A percentile compares a stretch with the other conserved stretches of the same genome.
Conservation (phyloP, 2,329 filamentous ascomycete genomes). For the Didymella exigua region DNA sequence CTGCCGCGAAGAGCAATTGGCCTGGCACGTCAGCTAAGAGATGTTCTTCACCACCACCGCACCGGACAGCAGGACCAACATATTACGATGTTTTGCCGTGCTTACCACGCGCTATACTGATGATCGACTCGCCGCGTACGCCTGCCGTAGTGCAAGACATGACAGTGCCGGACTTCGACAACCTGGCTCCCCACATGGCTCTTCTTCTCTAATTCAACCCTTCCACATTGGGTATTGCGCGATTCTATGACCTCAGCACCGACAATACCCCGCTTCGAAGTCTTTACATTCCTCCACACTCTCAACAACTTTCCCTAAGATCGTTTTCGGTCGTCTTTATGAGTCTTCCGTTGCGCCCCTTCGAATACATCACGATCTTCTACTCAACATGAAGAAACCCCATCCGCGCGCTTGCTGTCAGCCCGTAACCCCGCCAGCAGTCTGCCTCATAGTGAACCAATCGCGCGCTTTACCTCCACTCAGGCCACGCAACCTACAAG, state of each 20-base stretch:
- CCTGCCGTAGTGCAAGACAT: not conserved
- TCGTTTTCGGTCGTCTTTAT: not conserved
- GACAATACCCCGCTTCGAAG: slow-evolving; percentile 1
- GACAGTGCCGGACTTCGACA: not conserved
- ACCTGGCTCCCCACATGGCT: slow-evolving; percentile 5
- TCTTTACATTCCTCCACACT: not conserved
- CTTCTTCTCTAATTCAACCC: not conserved
- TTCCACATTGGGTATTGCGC: slow-evolving; percentile 14
- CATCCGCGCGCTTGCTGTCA: slow-evolving; percentile 9
- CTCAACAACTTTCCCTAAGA: not conserved
- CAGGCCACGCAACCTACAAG: slow-evolving; percentile 1
- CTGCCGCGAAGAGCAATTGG: slow-evolving; percentile 1
- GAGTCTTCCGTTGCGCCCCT: not conserved
- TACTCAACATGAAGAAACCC: slow-evolving; percentile 7
- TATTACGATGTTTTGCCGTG: not conserved
- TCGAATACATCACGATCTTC: slow-evolving; percentile 4
- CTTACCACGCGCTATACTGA: slow-evolving; percentile 5
- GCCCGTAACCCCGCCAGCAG: slow-evolving; percentile 7
- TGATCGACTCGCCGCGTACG: slow-evolving; percentile 1
- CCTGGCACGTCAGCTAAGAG: not conserved
- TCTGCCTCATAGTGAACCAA: slow-evolving; percentile 4
- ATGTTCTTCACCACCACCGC: not conserved
- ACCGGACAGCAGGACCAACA: not conserved
- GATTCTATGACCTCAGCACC: slow-evolving; percentile 13
- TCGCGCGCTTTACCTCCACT: slow-evolving; percentile 1